Conservation (phyloP, 257 asterid species). For the Ajuga chamaepitys region DNA sequence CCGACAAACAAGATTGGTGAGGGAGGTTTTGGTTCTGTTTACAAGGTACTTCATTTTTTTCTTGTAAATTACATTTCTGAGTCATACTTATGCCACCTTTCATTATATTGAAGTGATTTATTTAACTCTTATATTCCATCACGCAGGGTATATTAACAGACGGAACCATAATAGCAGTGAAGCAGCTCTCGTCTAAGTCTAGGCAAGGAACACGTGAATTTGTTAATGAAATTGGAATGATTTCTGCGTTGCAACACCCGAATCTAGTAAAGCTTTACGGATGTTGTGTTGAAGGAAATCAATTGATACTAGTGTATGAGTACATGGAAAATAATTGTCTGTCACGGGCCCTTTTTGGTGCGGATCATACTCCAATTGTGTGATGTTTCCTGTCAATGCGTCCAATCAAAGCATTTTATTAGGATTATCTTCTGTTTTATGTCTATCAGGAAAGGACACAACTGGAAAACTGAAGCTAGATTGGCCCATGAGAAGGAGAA, state of each 20-base stretch:
- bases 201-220: constrained; percentile 88
- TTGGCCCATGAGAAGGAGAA: constrained; percentile 72
- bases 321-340: constrained; percentile 87
- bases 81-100: no score
- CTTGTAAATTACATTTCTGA: no score
- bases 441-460: constrained; percentile 40
- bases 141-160: constrained; percentile 83
- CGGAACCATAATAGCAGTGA: constrained; percentile 85
- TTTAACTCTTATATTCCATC: no score
- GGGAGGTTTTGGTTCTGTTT: constrained; percentile 91
- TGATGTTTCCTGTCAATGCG: no score
- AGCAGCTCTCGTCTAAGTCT: constrained; percentile 87
- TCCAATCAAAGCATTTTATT: no score
- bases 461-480: constrained; percentile 44
- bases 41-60: constrained; percentile 45
- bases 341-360: constrained; percentile 77
- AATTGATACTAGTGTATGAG: constrained; percentile 63
- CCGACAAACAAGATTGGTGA: constrained; percentile 83
- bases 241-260: constrained; percentile 71
- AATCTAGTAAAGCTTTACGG: constrained; percentile 87
- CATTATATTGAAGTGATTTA: no score
- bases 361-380: constrained; percentile 18
- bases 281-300: constrained; percentile 87
- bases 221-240: constrained; percentile 84
- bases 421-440: constrained; percentile 3